Percentiles rank a stretch among this genome's conserved stretches.
Conservation (phyloP, 2,329 filamentous ascomycete genomes). For the Aspergillus sp. region DNA sequence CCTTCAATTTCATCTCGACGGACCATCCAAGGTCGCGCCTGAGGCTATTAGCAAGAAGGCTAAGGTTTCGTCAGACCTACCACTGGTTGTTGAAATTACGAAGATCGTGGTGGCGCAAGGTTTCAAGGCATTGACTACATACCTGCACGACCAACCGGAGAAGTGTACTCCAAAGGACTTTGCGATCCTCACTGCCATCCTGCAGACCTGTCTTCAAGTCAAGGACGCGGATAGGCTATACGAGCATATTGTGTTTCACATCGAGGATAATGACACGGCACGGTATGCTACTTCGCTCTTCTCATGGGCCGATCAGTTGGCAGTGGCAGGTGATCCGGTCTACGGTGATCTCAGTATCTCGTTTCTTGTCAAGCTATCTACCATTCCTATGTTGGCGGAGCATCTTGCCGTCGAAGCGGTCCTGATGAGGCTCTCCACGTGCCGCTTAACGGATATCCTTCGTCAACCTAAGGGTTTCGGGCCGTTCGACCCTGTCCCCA, state of each 20-base stretch:
- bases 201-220: constrained; percentile 74
- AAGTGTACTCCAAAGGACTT: constrained; percentile 69
- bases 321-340: constrained; percentile 70
- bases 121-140: constrained; percentile 70
- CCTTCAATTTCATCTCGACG: constrained; percentile 47
- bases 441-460: constrained; percentile 70
- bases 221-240: constrained; percentile 66
- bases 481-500: constrained; percentile 66
- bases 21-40: constrained; percentile 25
- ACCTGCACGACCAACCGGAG: constrained; percentile 66
- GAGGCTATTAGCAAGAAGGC: constrained; percentile 29
- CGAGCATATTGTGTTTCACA: constrained; percentile 61
- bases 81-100: constrained; percentile 68
- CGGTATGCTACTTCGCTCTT: constrained; percentile 81
- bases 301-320: constrained; percentile 83
- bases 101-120: constrained; percentile 71
- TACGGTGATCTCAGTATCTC: constrained; percentile 88
- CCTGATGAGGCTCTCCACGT: constrained; percentile 67
- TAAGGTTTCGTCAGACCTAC: constrained; percentile 36
- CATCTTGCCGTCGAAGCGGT: constrained; percentile 82
- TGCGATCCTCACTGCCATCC: constrained; percentile 73
- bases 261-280: constrained; percentile 58
- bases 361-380: constrained; percentile 81
- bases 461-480: constrained; percentile 60
- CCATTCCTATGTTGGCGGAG: constrained; percentile 72